A percentile compares a stretch with the other conserved stretches of the same genome.
Conservation (phyloP, 306 rosid species). For the Urtica urens region DNA sequence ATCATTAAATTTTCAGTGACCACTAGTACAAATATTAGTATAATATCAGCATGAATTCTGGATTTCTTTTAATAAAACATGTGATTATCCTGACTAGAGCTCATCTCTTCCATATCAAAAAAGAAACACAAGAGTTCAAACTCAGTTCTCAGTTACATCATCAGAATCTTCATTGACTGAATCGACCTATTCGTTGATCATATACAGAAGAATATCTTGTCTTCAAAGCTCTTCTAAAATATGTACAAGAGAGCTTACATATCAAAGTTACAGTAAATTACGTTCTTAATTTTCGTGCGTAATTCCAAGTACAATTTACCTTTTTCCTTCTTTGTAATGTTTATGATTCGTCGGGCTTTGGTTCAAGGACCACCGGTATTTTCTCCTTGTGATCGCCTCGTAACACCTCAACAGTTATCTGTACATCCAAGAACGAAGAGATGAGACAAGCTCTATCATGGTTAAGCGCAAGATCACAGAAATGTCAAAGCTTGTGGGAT, state of each 20-base stretch:
- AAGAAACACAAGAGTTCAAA: background rate
- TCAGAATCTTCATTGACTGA: background rate
- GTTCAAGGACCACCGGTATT: slow-evolving; percentile 75
- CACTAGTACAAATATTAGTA: too few species aligned
- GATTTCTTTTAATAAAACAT: too few species aligned
- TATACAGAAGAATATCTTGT: slow-evolving; percentile 1
- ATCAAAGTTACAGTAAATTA: slow-evolving; percentile 2
- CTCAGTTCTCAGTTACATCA: background rate
- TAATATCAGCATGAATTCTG: too few species aligned
- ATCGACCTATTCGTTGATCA: background rate
- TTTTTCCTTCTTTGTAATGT: too few species aligned
- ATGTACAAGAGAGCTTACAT: slow-evolving; percentile 11
- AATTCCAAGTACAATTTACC: background rate
- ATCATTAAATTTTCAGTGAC: too few species aligned
- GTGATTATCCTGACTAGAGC: background rate
- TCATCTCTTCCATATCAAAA: background rate
- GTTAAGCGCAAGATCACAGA: too few species aligned
- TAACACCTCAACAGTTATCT: slow-evolving; percentile 89
- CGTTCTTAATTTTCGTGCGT: background rate
- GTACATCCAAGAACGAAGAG: slow-evolving; percentile 9
- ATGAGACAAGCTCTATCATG: background rate
- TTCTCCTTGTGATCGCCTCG: slow-evolving; percentile 96
- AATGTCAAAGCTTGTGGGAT: too few species aligned
- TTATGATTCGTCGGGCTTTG: slow-evolving; percentile 82
- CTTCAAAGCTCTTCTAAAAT: background rate